Base-by-base conservation (phyloP, 2,329 filamentous ascomycete species). In the Arthrobotrys entomopaga region DNA sequence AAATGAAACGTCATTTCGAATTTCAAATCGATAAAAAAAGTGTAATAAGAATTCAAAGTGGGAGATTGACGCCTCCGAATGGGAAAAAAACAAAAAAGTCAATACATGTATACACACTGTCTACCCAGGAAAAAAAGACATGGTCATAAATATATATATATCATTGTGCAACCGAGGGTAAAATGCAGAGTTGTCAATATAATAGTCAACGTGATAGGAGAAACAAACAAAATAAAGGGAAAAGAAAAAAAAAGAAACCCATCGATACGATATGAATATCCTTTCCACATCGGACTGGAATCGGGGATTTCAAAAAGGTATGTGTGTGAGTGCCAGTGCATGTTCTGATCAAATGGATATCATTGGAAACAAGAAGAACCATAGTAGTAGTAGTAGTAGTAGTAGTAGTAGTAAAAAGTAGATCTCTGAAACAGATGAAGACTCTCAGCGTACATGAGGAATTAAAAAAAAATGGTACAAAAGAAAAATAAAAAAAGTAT, bases 331-430 rank as follows among this genome's bases (percentile, higher is more conserved):
- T 66, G 29, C 29, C 5, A 34, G n/a, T 49, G n/a, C n/a, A n/a
- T 34, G 2, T 67, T 48, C 48, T 54, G 64, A 52, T 60, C 54
- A 54, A 59, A 48, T 69, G 65, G 65, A 69, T 69, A 69, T 69
- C 65, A 61, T 56, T 69, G 40, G 16, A 50, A 69, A 13, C 34
- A 42, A 46, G 16, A 46, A 46, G 16, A 46, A 46, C 15, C 42
- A 6, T 19, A 46, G 6, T 5, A 46, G 13, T 2, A 40, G 34
- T 7, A 13, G 13, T 40, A 40, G 34, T 13, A 40, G 13, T 13
- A 6, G 7, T 40, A 13, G 13, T 40, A 40, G 7, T 7, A 40
- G 34, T 7, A 40, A 46, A 46, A 19, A 46, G 22, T 19, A 10
- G 10, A 8, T 69, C 46, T 38, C 7, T 42, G 40, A 43, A 61